phyloP scores from a whole-genome alignment of 352 stramenopile species.

The Phytophthora cryptogea region DNA sequence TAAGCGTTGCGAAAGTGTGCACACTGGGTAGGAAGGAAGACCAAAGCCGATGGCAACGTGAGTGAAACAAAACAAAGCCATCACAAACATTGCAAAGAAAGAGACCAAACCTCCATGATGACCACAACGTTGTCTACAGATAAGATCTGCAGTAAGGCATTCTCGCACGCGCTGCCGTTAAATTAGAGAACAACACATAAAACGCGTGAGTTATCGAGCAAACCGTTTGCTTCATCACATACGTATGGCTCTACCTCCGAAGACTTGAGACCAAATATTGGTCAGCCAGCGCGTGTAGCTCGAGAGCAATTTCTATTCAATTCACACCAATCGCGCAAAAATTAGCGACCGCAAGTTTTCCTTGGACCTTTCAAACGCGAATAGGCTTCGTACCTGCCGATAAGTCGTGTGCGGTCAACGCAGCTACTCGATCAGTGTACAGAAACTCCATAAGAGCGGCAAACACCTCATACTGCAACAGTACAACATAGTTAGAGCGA shows the following conservation, averaged over 20 bases:
- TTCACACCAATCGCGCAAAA: not conserved
- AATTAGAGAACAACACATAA: not conserved
- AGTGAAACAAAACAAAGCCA: not conserved
- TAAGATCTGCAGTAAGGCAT: conserved; percentile 65
- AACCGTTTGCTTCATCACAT: not conserved
- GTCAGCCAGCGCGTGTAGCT: conserved; percentile 83
- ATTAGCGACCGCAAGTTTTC: not conserved
- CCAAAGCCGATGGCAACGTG: not conserved
- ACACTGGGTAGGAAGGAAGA: conserved; percentile 38
- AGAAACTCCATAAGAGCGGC: conserved; percentile 87
- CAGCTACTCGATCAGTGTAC: conserved; percentile 84
- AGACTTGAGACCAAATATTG: conserved; percentile 82
- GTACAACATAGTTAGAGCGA: conserved; percentile 4
- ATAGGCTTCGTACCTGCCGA: conserved; percentile 39
- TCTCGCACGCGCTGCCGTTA: conserved; percentile 68
- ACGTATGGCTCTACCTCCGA: conserved; percentile 36
- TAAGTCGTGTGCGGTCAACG: conserved; percentile 38
- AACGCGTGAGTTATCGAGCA: not conserved
- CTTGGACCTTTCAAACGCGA: not conserved
- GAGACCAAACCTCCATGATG: conserved; percentile 58
- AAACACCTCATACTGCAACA: conserved; percentile 74
- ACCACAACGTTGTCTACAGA: conserved; percentile 75
- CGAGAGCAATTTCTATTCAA: conserved; percentile 69
- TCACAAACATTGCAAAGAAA: not conserved
- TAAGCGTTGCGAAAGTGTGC: conserved; percentile 73